phyloP scores from a whole-genome alignment of 2,329 filamentous ascomycete genomes.

The Aspergillus neoniger region DNA sequence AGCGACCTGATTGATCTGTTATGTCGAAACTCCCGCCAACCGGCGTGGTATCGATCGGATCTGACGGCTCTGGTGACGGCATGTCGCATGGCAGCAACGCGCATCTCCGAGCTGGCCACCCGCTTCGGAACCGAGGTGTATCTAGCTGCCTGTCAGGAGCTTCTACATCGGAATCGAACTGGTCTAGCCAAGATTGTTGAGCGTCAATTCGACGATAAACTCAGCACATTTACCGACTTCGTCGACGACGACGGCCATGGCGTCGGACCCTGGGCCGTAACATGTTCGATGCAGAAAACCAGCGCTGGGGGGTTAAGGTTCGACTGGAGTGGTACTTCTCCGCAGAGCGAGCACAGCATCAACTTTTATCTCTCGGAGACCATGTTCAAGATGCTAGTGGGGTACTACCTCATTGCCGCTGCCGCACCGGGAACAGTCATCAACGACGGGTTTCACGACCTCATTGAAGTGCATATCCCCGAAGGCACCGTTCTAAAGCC shows the following conservation, averaged over 20 bases:
- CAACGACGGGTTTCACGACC: slow-evolving; percentile 55
- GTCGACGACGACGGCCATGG: slow-evolving; percentile 53
- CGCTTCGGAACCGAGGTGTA: slow-evolving; percentile 51
- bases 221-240: slow-evolving; percentile 51
- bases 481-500: slow-evolving; percentile 50
- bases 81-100: slow-evolving; percentile 47
- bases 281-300: slow-evolving; percentile 50
- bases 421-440: slow-evolving; percentile 52
- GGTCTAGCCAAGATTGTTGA: slow-evolving; percentile 52
- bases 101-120: slow-evolving; percentile 49
- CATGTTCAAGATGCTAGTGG: slow-evolving; percentile 57
- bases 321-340: slow-evolving; percentile 53
- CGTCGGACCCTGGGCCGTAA: slow-evolving; percentile 49
- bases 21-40: slow-evolving; percentile 52
- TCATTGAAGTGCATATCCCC: slow-evolving; percentile 52
- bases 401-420: slow-evolving; percentile 50
- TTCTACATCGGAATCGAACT: slow-evolving; percentile 48
- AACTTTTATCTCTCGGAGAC: slow-evolving; percentile 54
- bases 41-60: slow-evolving; percentile 53
- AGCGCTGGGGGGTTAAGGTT: slow-evolving; percentile 47
- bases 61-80: slow-evolving; percentile 51
- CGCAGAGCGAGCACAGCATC: slow-evolving; percentile 50
- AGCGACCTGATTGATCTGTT: slow-evolving; percentile 48
- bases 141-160: slow-evolving; percentile 48
- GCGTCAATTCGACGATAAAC: slow-evolving; percentile 46